Evolutionary conservation across 2,329 filamentous ascomycete species (phyloP).

Genomic region (Lizonia empirigonia): DNA sequence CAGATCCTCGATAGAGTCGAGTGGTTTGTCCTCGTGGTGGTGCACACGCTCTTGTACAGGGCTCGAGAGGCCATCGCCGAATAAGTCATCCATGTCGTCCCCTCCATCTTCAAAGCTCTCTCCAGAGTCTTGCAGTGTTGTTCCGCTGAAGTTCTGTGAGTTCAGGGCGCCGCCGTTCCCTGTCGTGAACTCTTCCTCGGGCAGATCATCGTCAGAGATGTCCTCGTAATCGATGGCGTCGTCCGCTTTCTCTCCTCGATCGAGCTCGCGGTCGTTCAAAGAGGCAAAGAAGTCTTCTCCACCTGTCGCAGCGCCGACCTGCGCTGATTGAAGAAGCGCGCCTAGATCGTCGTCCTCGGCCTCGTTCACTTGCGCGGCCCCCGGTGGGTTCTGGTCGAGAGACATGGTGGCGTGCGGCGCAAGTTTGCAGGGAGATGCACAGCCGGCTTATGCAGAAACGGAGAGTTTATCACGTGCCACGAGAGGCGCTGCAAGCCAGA

Average conservation of each 20-base stretch:
- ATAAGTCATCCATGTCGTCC: slow-evolving; percentile 37
- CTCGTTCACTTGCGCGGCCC: slow-evolving; percentile 12
- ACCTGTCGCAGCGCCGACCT: slow-evolving; percentile 25
- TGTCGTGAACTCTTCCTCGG: slow-evolving; percentile 65
- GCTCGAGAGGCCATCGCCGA: slow-evolving; percentile 32
- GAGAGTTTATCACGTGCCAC: too few species aligned
- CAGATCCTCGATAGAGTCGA: slow-evolving; percentile 37
- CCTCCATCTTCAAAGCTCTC: slow-evolving; percentile 47
- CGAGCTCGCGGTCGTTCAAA: slow-evolving; percentile 46
- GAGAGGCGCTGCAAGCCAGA: too few species aligned
- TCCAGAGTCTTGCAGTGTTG: slow-evolving; percentile 52
- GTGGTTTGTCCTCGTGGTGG: slow-evolving; percentile 49
- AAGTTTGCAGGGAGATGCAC: neutral
- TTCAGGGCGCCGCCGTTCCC: slow-evolving; percentile 28
- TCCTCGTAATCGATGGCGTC: slow-evolving; percentile 91
- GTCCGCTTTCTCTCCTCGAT: slow-evolving; percentile 77
- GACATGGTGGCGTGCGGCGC: slow-evolving; percentile 34
- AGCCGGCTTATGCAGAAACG: too few species aligned
- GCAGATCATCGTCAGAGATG: slow-evolving; percentile 88
- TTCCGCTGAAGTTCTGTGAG: slow-evolving; percentile 38
- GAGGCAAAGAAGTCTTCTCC: slow-evolving; percentile 34
- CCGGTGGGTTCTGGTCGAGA: slow-evolving; percentile 21
- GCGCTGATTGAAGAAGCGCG: slow-evolving; percentile 28
- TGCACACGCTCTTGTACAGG: slow-evolving; percentile 32
- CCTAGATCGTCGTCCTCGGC: slow-evolving; percentile 31